These are phyloP conservation scores for Diaporthe citriasiana DNA, from an alignment of 2,329 filamentous ascomycete species.

Conservation along the genomic window DNA sequence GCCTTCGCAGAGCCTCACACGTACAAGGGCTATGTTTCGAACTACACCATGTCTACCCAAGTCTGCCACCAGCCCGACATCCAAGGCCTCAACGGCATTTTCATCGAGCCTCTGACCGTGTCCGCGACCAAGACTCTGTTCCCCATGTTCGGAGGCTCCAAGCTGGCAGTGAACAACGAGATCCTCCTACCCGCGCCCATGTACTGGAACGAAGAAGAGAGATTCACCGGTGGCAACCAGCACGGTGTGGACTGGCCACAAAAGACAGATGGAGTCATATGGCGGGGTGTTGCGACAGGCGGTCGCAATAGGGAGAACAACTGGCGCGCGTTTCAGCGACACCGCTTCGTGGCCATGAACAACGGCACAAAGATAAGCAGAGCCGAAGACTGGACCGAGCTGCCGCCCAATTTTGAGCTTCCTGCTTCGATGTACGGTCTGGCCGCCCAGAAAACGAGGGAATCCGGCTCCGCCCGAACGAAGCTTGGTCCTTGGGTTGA, in stretches of 20 bases:
- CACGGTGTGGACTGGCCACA: conserved; percentile 69
- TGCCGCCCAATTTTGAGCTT: conserved; percentile 67
- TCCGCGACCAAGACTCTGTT: conserved; percentile 70
- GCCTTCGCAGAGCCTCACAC: conserved; percentile 63
- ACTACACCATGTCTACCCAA: conserved; percentile 72
- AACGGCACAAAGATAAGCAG: conserved; percentile 72
- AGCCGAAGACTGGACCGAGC: conserved; percentile 60
- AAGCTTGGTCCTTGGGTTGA: conserved; percentile 65
- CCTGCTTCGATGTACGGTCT: conserved; percentile 63
- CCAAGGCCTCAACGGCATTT: conserved; percentile 73
- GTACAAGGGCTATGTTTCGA: conserved; percentile 71
- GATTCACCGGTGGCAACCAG: conserved; percentile 70
- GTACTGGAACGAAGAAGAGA: conserved; percentile 75
- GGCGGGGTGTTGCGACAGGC: conserved; percentile 78
- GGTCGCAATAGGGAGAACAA: conserved; percentile 71
- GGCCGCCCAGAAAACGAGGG: conserved; percentile 58
- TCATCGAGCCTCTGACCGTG: conserved; percentile 72
- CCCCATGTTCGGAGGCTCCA: conserved; percentile 78
- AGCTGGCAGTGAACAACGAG: conserved; percentile 77
- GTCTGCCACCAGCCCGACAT: conserved; percentile 77
- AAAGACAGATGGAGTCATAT: conserved; percentile 69
- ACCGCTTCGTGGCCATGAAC: conserved; percentile 81
- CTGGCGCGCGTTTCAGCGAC: conserved; percentile 81
- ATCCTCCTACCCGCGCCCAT: conserved; percentile 78
- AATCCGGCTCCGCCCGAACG: conserved; percentile 11